These are phyloP conservation scores for Arthromyces matolae DNA, from an alignment of 768 basidiomycete species.

Conservation along the genomic window DNA sequence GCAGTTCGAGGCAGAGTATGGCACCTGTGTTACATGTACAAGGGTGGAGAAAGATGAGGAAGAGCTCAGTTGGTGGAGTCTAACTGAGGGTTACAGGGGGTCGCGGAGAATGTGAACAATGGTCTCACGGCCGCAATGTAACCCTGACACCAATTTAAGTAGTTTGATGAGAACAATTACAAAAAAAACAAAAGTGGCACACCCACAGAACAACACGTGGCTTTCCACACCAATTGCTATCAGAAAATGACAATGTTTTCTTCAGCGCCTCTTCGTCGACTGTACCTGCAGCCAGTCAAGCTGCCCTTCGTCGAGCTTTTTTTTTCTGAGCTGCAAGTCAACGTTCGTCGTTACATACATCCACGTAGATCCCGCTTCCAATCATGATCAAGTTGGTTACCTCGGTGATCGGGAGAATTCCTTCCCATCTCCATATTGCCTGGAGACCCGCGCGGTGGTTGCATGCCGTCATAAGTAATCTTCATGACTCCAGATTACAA, in stretches of 20 bases:
- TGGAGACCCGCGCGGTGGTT: no score
- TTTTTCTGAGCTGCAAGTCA: no score
- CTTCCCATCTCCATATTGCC: no score
- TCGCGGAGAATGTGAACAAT: neutral
- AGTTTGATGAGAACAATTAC: conserved; percentile 15
- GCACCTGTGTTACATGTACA: conserved; percentile 14
- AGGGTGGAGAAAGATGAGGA: conserved; percentile 3
- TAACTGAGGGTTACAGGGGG: conserved; percentile 11
- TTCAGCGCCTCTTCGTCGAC: neutral
- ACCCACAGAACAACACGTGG: conserved; percentile 12
- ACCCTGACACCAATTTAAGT: conserved; percentile 9
- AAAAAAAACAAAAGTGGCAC: neutral
- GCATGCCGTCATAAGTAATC: no score
- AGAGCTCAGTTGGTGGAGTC: no score
- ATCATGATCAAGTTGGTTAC: no score
- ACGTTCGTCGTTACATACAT: no score
- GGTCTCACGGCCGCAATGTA: conserved; percentile 13
- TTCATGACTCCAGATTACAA: no score
- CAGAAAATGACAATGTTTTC: neutral
- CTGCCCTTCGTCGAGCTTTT: no score
- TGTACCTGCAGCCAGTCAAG: no score
- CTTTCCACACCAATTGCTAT: neutral
- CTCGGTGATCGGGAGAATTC: no score
- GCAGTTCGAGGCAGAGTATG: neutral
- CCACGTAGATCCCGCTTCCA: no score